Percentiles rank a stretch among this genome's conserved stretches.
These are phyloP conservation scores for Cubamyces lactineus DNA, from an alignment of 768 basidiomycete species.

Conservation along the genomic window DNA sequence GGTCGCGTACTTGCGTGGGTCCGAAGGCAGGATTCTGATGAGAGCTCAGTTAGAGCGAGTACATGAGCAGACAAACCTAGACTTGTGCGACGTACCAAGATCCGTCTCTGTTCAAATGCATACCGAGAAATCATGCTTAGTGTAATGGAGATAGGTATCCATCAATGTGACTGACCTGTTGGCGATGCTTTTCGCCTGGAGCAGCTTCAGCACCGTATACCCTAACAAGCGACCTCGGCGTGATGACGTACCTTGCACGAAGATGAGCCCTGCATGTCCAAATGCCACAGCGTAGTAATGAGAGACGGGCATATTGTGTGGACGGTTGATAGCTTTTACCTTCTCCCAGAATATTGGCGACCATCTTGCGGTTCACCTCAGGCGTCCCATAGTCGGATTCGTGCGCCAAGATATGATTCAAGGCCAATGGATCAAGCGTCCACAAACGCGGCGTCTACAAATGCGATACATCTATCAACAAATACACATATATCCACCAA, in stretches of 20 bases:
- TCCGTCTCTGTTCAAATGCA: slow-evolving; percentile 21
- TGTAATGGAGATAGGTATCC: too few relatives aligned
- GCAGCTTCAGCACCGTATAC: not conserved
- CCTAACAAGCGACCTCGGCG: not conserved
- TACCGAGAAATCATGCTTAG: not conserved
- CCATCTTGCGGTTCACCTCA: slow-evolving; percentile 37
- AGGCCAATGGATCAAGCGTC: slow-evolving; percentile 56
- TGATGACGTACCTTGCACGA: not conserved
- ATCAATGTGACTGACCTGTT: slow-evolving; percentile 38
- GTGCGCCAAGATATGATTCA: slow-evolving; percentile 65
- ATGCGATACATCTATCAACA: not conserved
- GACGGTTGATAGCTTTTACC: slow-evolving; percentile 29
- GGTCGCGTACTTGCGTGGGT: slow-evolving; percentile 55
- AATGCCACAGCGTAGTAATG: not conserved
- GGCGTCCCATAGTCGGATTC: slow-evolving; percentile 60
- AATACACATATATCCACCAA: too few relatives aligned
- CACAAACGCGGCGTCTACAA: slow-evolving; percentile 16
- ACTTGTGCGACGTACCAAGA: slow-evolving; percentile 31
- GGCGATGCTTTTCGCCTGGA: slow-evolving; percentile 39
- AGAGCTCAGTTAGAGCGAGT: not conserved
- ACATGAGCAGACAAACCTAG: too few relatives aligned
- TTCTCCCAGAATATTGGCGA: slow-evolving; percentile 46
- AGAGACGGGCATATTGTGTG: not conserved
- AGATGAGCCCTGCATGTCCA: slow-evolving; percentile 1
- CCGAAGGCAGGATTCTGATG: slow-evolving; percentile 71